Base-by-base conservation (phyloP, 129 eudicot genomes). In the Oenanthe sinensis region DNA sequence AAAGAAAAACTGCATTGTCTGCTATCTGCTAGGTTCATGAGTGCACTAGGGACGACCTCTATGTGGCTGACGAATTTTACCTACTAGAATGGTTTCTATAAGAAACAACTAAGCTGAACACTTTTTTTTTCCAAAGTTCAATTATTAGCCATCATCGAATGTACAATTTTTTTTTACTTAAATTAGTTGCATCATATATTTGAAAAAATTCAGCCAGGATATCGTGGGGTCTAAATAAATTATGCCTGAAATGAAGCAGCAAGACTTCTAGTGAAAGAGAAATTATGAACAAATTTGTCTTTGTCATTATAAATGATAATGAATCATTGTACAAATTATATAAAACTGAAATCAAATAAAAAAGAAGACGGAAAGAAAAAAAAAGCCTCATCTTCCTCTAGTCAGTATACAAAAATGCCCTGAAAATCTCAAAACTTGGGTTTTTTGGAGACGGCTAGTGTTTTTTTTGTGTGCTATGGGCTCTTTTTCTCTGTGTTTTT, bases 321-420 rank as follows among this genome's bases (percentile, higher is more conserved):
- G 73, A 43, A 63, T 78, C 83, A 79, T 79, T 85, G 70, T 85
- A 87, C 85, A 85, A 77, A 77, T 43, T 74, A 47, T 79, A 47
- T 20, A 45, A 15, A 49, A 79, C 69, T 19, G 75, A 80, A 80
- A 73, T 19, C 69, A 48, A 58, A 71, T 62, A 70, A 3, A 39
- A 39, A 37, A 30, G 11, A 55, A 43, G 47, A 68, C 16, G 55
- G 83, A 76, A 74, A n/a, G n/a, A 15, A 24, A n/a, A 15, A 67
- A 67, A 62, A 67, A 14, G 72, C 72, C 43, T 67, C 72, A 67
- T 67, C 72, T 67, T 67, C 72, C 72, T 65, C 42, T 67, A 67
- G 22, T 67, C 42, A 30, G 72, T 30, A 60, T 67, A 67, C 72
- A 67, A 67, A 60, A 67, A 67, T 33, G 43, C 72, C 72, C 22